A percentile compares a stretch with the other conserved stretches of the same genome.
Evolutionary conservation across 306 rosid species (phyloP).

Genomic region (Lathyrus sativus): DNA sequence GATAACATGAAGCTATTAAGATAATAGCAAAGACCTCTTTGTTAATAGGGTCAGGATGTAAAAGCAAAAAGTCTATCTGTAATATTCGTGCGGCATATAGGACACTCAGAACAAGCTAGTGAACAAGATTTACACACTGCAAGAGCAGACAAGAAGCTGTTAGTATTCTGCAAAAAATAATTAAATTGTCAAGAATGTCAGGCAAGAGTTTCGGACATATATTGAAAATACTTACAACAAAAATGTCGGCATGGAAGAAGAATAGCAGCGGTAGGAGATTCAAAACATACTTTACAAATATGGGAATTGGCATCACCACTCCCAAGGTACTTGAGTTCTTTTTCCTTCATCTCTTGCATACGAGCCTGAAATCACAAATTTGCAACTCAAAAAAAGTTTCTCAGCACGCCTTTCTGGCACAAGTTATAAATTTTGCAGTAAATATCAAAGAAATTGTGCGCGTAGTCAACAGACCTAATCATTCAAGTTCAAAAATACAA

Average conservation of each 20-base stretch:
- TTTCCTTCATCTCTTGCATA: constrained; percentile 98
- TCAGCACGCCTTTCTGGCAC: neutral
- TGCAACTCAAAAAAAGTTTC: constrained; percentile 13
- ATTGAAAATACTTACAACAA: constrained; percentile 69
- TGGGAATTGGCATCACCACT: constrained; percentile 92
- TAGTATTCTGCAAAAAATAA: constrained; percentile 22
- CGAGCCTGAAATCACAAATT: constrained; percentile 70
- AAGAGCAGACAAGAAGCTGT: constrained; percentile 30
- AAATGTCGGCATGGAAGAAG: constrained; percentile 98
- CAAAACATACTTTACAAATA: constrained; percentile 95
- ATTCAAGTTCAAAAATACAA: constrained; percentile 13
- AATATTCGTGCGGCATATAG: constrained; percentile 93
- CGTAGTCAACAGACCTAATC: constrained; percentile 11
- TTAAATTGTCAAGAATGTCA: constrained; percentile 10
- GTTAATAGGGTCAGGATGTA: constrained; percentile 56
- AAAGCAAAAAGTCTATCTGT: constrained; percentile 97
- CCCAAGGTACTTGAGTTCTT: constrained; percentile 71
- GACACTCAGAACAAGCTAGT: constrained; percentile 97
- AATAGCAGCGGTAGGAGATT: constrained; percentile 92
- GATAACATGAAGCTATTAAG: neutral
- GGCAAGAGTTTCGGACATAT: constrained; percentile 6
- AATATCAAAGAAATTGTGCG: constrained; percentile 10
- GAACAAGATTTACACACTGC: constrained; percentile 94
- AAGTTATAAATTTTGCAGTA: constrained; percentile 17
- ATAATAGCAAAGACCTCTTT: constrained; percentile 50